phyloP scores from a whole-genome alignment of 345 rosid genomes.

The Eucalyptus decipiens region DNA sequence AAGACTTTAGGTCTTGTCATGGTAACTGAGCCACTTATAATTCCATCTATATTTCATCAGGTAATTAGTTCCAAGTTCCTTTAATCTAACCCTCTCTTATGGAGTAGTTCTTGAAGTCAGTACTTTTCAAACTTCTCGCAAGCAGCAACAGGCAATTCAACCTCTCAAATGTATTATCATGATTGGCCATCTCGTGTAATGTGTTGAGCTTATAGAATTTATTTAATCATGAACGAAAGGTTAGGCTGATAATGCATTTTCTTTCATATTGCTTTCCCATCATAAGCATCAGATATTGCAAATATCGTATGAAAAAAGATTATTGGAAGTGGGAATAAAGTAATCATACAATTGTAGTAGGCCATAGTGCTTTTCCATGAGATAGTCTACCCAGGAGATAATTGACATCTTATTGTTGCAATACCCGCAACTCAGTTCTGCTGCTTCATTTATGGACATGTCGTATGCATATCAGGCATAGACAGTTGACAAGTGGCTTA shows the following conservation, averaged over 20 bases:
- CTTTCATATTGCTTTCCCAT: background rate
- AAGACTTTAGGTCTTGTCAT: constrained; percentile 93
- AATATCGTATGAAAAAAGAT: background rate
- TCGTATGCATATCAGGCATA: background rate
- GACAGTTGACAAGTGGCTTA: background rate
- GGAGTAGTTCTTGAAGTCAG: background rate
- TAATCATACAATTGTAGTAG: background rate
- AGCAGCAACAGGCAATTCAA: background rate
- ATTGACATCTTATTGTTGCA: background rate
- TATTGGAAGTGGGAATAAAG: background rate
- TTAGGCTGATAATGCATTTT: background rate
- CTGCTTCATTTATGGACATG: background rate
- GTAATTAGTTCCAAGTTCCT: constrained; percentile 7
- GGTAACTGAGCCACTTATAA: constrained; percentile 72
- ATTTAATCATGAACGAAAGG: background rate
- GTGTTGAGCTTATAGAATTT: background rate
- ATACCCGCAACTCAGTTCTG: background rate
- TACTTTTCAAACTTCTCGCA: background rate
- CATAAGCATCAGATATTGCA: background rate
- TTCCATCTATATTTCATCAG: constrained; percentile 83
- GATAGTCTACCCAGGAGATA: background rate
- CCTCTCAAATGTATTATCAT: background rate
- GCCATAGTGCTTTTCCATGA: background rate
- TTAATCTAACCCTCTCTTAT: background rate
- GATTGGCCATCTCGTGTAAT: background rate